phyloP scores from a whole-genome alignment of 2,329 filamentous ascomycete species.

The Shiraia bambusicola region DNA sequence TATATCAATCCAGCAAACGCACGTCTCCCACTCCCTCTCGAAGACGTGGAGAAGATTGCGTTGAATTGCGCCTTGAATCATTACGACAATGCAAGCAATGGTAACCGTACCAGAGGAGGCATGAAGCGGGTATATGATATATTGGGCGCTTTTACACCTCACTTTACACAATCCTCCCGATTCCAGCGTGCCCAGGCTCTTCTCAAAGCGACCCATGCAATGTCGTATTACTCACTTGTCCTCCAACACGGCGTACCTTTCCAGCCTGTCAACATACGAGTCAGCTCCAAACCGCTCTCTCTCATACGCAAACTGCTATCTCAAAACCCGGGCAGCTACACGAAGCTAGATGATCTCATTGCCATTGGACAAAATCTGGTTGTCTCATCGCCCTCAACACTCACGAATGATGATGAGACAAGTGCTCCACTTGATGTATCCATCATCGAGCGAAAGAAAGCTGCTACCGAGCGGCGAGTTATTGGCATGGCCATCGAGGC shows the following conservation, averaged over 20 bases:
- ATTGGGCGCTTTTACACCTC: conserved; percentile 63
- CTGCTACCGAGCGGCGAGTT: conserved; percentile 63
- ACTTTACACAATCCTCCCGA: conserved; percentile 56
- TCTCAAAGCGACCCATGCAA: conserved; percentile 69
- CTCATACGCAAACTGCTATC: conserved; percentile 73
- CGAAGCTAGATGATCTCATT: conserved; percentile 71
- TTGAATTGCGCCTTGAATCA: conserved; percentile 65
- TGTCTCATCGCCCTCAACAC: conserved; percentile 34
- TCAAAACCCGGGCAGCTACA: conserved; percentile 74
- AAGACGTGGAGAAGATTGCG: conserved; percentile 61
- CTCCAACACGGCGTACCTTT: conserved; percentile 80
- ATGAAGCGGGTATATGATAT: conserved; percentile 69
- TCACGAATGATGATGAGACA: conserved; percentile 53
- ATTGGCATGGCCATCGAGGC: conserved; percentile 80
- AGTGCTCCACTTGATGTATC: conserved; percentile 34
- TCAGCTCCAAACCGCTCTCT: conserved; percentile 72
- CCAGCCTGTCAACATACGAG: conserved; percentile 74
- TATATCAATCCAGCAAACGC: conserved; percentile 61
- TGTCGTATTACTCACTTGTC: conserved; percentile 75
- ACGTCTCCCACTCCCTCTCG: conserved; percentile 52
- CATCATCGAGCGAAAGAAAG: conserved; percentile 35
- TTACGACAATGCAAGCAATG: conserved; percentile 82
- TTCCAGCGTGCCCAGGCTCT: conserved; percentile 63
- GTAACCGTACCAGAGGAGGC: conserved; percentile 72
- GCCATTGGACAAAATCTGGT: conserved; percentile 69